Evolutionary conservation across 441 rosid species (phyloP), one percentile per base, ranked within the genome.

Genomic region (Gossypium trilobum): DNA sequence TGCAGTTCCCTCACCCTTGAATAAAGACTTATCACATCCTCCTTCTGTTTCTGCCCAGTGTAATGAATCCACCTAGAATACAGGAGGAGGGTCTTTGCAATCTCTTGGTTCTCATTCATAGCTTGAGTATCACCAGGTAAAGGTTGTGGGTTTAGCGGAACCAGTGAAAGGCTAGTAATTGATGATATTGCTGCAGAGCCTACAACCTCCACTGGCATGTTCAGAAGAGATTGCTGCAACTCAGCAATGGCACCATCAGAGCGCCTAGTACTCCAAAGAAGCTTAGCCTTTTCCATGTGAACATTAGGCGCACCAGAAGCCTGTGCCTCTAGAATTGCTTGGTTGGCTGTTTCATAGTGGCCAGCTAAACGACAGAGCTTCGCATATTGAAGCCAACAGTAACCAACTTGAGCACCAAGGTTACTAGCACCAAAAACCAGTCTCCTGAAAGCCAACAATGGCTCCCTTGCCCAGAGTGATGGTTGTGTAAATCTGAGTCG

Each of bases 301-400:
- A 91, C 94, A 77, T 91, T 93, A 76, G 90, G 85, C 31, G 94
- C 97, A 79, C 96, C 98, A 25, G 96, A 90, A 80, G 89, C 91
- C 84, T 89, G 95, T 71, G 99, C 99, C 82, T 91, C 98, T 48
- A 95, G 79, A 81, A 95, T 91, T 75, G 98, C 97, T 77, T 87
- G 78, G 82, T 91, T 95, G 67, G 99, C 97, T 23, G 97, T 93
- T 85, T 88, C 98, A 84, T 88, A 95, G 78, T 93, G 99, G 82
- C 97, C 97, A 79, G 99, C 96, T 84, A 88, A 82, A 76, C 99
- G 97, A 83, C 99, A 95, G 74, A 95, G 97, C 85, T 93, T 95
- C 71, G 97, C 97, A 85, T 95, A 95, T 77, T 93, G 98, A 81
- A 89, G 91, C 99, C 99, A 95, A 81, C 92, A 93, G 79, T 83